Evolutionary conservation across 768 basidiomycete species (phyloP), one percentile per base, ranked within the genome.

Genomic region (Suillus weaverae): DNA sequence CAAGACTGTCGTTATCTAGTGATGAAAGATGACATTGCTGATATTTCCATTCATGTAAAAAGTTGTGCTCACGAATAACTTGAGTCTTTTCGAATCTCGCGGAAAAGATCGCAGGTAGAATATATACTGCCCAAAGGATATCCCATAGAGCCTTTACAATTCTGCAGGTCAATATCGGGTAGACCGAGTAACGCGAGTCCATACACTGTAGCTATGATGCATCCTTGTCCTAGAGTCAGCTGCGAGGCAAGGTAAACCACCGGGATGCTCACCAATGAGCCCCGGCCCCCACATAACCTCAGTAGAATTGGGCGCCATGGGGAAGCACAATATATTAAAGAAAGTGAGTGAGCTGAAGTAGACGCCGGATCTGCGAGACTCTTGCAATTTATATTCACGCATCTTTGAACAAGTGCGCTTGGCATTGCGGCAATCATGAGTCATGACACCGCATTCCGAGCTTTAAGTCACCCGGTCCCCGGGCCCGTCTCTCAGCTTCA

Each of bases 71-170:
- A 72, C 72, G 62, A 64, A n/a, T 13, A 14, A 10, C 43, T 62
- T 73, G 8, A 73, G n/a, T 2, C 22, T 48, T 10, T 48, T 10
- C 44, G 14, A 16, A 41, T 73, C 72, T 20, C 2, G 39, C 2
- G 70, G 72, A 66, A 73, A 73, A 3, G 41, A 46, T 51, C 41
- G 46, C 18, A 67, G 9, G 43, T 73, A 73, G 51, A 68, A 70
- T 2, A 65, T 33, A 50, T 63, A 63, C 62, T 73, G 72, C 22
- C 70, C 59, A 30, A 70, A 13, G 10, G 63, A 61, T 7, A 61
- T 66, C 0, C 72, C 72, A 35, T 73, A 70, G 22, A 73, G 57
- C 7, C 72, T 73, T 36, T 5, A 2, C 1, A n/a, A 62, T 26
- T 8, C 22, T 33, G 22, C 16, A 16, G 5, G 7, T 16, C 33